Base-by-base conservation (phyloP, 2,329 filamentous ascomycete species). In the Aureobasidium melanogenum region DNA sequence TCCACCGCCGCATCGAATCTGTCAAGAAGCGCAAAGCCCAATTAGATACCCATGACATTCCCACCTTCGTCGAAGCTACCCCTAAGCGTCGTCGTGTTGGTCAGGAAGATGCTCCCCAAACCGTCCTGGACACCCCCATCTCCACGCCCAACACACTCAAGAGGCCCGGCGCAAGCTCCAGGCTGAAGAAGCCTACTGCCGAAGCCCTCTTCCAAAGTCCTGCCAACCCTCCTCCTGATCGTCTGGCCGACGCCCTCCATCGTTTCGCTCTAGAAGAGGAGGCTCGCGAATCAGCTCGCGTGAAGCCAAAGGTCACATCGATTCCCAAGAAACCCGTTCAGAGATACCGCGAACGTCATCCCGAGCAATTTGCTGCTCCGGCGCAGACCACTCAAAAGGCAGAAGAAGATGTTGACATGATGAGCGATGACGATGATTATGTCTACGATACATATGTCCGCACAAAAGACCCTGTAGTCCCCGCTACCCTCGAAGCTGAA, bases 371-470 rank as follows among this genome's bases (percentile, higher is more conserved):
- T 48, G 19, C 47, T n/a, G 34, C 46, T 22, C 43, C 46, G 30
- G 32, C 47, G 7, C 66, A 57, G 36, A 30, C 32, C 12, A 41
- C 9, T 24, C 34, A 54, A 22, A 48, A 63, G 19, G 30, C 43
- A 46, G 46, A 66, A 32, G 73, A 73, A 63, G 73, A 77, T 39
- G 68, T 73, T 10, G 74, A 76, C 24, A 69, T 68, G 52, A 75
- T 77, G 10, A 75, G 77, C 22, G 75, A 75, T 22, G 78, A 79
- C n/a, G 76, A 77, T 38, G 81, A 82, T 47, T 86, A 83, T 68
- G 81, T 86, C 61, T 85, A 84, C 69, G 84, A 86, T 66, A 84
- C 81, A 10, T 86, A 85, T 69, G 73, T 85, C 44, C 80, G 83
- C 2, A 70, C 70, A 19, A 66, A 67, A 48, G 50, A 64, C 19